These are phyloP conservation scores for Aspergillus sp. DNA, from an alignment of 2,329 filamentous ascomycete species.

Conservation along the genomic window DNA sequence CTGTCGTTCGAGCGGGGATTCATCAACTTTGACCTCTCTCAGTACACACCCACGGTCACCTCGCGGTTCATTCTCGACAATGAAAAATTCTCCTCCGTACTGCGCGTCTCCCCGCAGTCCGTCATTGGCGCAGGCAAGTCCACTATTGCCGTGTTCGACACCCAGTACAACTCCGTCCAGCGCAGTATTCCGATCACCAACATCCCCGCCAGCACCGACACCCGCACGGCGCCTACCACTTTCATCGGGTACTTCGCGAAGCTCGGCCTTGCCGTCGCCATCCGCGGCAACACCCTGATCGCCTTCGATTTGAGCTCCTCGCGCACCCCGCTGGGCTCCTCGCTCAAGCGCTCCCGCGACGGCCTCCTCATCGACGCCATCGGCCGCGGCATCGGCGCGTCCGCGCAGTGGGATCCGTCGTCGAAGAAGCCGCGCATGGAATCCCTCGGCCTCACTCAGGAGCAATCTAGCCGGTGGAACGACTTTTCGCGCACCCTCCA, in stretches of 20 bases:
- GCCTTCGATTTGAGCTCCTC: constrained; percentile 42
- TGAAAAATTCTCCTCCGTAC: constrained; percentile 39
- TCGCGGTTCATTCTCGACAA: constrained; percentile 37
- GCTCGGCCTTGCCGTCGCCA: constrained; percentile 41
- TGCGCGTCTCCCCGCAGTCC: constrained; percentile 42
- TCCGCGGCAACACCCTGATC: constrained; percentile 40
- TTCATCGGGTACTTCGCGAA: constrained; percentile 46
- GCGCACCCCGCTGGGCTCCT: constrained; percentile 24
- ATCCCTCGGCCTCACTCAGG: constrained; percentile 30
- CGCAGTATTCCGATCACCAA: constrained; percentile 36
- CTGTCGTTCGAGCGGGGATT: constrained; percentile 40
- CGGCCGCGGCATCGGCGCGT: constrained; percentile 38
- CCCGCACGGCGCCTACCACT: constrained; percentile 24
- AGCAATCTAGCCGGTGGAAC: constrained; percentile 35
- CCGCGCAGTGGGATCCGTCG: constrained; percentile 25
- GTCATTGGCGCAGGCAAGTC: constrained; percentile 42
- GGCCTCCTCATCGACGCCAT: constrained; percentile 43
- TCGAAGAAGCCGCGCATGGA: constrained; percentile 31
- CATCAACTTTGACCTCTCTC: constrained; percentile 42
- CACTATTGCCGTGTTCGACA: constrained; percentile 44
- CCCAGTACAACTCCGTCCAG: constrained; percentile 47
- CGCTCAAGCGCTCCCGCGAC: constrained; percentile 39
- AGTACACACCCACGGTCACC: constrained; percentile 38
- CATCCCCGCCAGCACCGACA: constrained; percentile 23
- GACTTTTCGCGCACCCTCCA: constrained; percentile 29